These are phyloP conservation scores for Spatholobus suberectus DNA, from an alignment of 306 rosid genomes.

Conservation along the genomic window DNA sequence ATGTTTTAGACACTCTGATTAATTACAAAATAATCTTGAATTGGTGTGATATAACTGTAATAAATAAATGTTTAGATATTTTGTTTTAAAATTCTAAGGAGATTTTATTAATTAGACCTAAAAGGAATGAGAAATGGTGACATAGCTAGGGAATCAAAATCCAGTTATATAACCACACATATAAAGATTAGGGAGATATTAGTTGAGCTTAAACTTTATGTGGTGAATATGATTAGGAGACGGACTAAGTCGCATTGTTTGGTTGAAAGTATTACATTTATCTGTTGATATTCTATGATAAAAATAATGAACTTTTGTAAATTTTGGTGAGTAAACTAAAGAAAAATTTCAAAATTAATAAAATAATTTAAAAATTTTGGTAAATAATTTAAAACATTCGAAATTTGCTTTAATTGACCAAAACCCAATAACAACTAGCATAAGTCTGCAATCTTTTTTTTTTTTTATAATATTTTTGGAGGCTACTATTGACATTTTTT, in stretches of 20 bases:
- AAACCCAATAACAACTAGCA: neutral
- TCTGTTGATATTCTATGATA: neutral
- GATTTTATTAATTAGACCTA: no score
- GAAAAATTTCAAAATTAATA: neutral
- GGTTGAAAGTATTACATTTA: neutral
- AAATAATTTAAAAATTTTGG: neutral
- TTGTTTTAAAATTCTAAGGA: no score
- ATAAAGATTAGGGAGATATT: neutral
- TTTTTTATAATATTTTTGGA: no score
- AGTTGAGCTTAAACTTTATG: neutral
- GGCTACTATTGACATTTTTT: neutral
- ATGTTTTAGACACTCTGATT: no score
- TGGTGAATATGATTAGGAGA: neutral
- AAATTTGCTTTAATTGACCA: neutral
- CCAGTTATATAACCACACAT: neutral
- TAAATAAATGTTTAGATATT: no score
- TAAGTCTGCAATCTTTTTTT: neutral
- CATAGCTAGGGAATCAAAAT: neutral
- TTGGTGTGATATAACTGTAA: no score
- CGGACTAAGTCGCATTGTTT: neutral
- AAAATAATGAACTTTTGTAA: no score
- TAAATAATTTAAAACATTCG: no score
- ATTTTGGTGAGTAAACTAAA: neutral
- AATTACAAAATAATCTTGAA: no score
- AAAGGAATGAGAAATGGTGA: neutral